phyloP scores from a whole-genome alignment of 2,329 filamentous ascomycete species.

The Fusarium camptoceras region DNA sequence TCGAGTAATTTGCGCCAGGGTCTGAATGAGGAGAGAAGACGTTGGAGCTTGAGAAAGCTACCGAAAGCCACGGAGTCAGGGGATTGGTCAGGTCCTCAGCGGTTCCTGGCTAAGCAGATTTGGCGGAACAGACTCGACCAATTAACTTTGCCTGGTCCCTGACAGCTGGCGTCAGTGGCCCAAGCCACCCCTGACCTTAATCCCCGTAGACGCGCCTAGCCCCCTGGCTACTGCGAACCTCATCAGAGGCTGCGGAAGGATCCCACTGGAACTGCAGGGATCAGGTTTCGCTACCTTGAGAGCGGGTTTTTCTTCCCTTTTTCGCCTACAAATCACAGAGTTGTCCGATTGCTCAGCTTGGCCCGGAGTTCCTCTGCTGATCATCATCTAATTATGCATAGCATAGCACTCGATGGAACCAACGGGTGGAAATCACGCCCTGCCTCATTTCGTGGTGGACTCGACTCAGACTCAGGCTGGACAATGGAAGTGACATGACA shows the following conservation, averaged over 20 bases:
- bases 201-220: slow-evolving; percentile 4
- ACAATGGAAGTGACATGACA: neutral
- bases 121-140: slow-evolving; percentile 26
- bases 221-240: slow-evolving; percentile 30
- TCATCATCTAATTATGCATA: slow-evolving; percentile 40
- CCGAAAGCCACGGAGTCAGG: slow-evolving; percentile 17
- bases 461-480: neutral
- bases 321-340: slow-evolving; percentile 19
- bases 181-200: slow-evolving; percentile 23
- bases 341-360: slow-evolving; percentile 25
- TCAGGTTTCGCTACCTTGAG: slow-evolving; percentile 8
- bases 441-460: slow-evolving; percentile 21
- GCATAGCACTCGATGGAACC: slow-evolving; percentile 18
- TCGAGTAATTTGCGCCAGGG: slow-evolving; percentile 11
- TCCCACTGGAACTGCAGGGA: neutral
- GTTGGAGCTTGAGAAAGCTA: slow-evolving; percentile 23
- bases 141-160: slow-evolving; percentile 43
- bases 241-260: slow-evolving; percentile 5
- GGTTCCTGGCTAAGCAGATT: slow-evolving; percentile 47
- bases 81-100: slow-evolving; percentile 33
- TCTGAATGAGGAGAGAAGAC: slow-evolving; percentile 13
- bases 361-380: slow-evolving; percentile 38
- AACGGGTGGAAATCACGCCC: slow-evolving; percentile 8
- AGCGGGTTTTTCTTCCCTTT: neutral
- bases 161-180: slow-evolving; percentile 34